Percentiles rank a stretch among this genome's conserved stretches.
Evolutionary conservation across 129 eudicot species (phyloP).

Genomic region (Kitagawia praeruptora): DNA sequence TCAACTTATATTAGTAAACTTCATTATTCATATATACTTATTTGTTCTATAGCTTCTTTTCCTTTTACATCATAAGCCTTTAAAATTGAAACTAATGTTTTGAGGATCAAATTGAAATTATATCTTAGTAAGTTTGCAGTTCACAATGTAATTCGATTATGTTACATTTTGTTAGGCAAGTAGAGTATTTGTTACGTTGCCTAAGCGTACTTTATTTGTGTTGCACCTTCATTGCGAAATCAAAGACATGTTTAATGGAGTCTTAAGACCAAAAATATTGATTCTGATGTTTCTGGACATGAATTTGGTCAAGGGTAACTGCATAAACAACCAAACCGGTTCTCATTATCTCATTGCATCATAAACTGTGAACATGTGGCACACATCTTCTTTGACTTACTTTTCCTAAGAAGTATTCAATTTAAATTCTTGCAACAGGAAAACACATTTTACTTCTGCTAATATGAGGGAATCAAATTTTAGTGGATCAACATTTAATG

Average conservation of each 20-base stretch:
- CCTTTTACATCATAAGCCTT: not conserved
- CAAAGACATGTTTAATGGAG: not conserved
- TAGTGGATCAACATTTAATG: constrained; percentile 97
- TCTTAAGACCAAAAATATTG: not conserved
- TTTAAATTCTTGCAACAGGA: constrained; percentile 38
- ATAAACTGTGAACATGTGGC: not conserved
- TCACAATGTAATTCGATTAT: not conserved
- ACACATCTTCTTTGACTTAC: not conserved
- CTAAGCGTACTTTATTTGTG: not conserved
- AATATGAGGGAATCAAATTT: constrained; percentile 99
- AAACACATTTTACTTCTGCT: constrained; percentile 98
- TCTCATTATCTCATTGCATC: not conserved
- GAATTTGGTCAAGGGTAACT: not conserved
- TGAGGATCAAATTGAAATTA: not conserved
- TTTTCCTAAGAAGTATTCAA: not conserved
- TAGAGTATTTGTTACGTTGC: not conserved
- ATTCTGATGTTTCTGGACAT: not conserved
- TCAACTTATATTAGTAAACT: not conserved
- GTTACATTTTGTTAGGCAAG: not conserved
- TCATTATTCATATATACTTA: not conserved
- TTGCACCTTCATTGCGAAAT: not conserved
- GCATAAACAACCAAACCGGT: not conserved
- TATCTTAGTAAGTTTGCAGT: not conserved
- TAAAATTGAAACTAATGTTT: too few species aligned
- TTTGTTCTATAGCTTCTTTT: not conserved